Percentiles rank a stretch among this genome's conserved stretches.
These are phyloP conservation scores for Rasamsonia emersonii DNA, from an alignment of 2,329 filamentous ascomycete genomes.

Conservation along the genomic window DNA sequence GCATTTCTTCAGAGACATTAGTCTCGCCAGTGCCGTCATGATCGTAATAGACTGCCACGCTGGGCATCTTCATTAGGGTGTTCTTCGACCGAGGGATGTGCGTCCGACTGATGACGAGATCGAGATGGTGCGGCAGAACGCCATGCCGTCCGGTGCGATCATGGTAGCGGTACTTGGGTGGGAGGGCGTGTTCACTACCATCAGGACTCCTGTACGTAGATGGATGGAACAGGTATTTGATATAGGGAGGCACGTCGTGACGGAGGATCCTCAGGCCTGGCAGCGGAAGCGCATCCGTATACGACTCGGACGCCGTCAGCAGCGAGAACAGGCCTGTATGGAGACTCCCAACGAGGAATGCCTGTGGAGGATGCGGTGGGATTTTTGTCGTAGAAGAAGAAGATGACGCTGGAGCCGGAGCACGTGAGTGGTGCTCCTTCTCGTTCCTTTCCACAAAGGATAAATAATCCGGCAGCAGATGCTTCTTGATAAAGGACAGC, in stretches of 20 bases:
- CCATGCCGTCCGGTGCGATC: conserved; percentile 18
- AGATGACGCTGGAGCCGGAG: too few species aligned
- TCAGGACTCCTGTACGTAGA: conserved; percentile 8
- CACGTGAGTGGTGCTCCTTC: too few species aligned
- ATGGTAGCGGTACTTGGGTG: conserved; percentile 23
- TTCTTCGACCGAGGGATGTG: conserved; percentile 27
- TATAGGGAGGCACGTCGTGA: conserved; percentile 22
- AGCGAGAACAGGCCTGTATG: conserved; percentile 25
- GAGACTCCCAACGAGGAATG: conserved; percentile 30
- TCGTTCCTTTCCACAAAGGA: conserved; percentile 8
- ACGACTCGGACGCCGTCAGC: conserved; percentile 15
- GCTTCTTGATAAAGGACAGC: conserved; percentile 16
- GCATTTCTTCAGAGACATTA: conserved; percentile 14
- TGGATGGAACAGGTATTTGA: conserved; percentile 29
- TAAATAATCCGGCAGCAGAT: conserved; percentile 20
- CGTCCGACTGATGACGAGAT: conserved; percentile 31
- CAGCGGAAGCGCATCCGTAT: conserved; percentile 8
- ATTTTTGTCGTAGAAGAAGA: conserved; percentile 14
- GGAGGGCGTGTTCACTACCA: conserved; percentile 11
- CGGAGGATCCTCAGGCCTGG: conserved; percentile 19
- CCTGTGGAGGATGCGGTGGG: conserved; percentile 17
- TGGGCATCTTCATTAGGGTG: conserved; percentile 23
- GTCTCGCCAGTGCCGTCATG: background rate
- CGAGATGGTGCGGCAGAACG: conserved; percentile 22
- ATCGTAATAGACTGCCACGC: conserved; percentile 26